Conservation (phyloP, 75 land plant genomes). For the Cryptomeria japonica region DNA sequence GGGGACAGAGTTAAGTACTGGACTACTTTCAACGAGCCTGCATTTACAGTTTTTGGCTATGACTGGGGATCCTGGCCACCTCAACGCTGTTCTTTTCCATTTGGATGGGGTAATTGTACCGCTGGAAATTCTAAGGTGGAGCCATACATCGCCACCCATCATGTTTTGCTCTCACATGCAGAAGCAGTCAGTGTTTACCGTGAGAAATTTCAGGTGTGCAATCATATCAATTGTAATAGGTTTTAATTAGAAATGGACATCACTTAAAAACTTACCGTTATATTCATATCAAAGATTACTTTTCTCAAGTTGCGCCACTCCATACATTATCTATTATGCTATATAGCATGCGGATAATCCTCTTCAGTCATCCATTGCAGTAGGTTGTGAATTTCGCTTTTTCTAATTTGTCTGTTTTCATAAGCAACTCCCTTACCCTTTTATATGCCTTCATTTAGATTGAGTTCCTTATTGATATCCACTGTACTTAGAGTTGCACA, state of each 20-base stretch:
- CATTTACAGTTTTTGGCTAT: slow-evolving; percentile 2
- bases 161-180: slow-evolving; percentile 40
- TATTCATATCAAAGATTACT: background rate
- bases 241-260: background rate
- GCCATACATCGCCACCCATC: slow-evolving; percentile 40
- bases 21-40: slow-evolving; percentile 48
- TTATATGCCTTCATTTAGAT: too few species aligned
- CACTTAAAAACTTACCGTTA: background rate
- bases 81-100: slow-evolving; percentile 19
- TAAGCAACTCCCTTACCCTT: too few species aligned
- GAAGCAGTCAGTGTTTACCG: slow-evolving; percentile 20
- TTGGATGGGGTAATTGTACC: slow-evolving; percentile 20
- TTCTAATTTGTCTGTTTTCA: too few species aligned
- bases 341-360: background rate
- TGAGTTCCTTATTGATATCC: too few species aligned
- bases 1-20: slow-evolving; percentile 56
- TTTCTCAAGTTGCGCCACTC: background rate
- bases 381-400: background rate
- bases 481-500: too few species aligned
- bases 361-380: too few species aligned
- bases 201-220: slow-evolving; percentile 23
- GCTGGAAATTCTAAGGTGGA: slow-evolving; percentile 45
- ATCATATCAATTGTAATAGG: background rate
- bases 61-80: slow-evolving; percentile 18
- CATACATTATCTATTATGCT: too few species aligned